A percentile compares a stretch with the other conserved stretches of the same genome.
phyloP scores from a whole-genome alignment of 75 land plant genomes.

The Sequoia sempervirens region DNA sequence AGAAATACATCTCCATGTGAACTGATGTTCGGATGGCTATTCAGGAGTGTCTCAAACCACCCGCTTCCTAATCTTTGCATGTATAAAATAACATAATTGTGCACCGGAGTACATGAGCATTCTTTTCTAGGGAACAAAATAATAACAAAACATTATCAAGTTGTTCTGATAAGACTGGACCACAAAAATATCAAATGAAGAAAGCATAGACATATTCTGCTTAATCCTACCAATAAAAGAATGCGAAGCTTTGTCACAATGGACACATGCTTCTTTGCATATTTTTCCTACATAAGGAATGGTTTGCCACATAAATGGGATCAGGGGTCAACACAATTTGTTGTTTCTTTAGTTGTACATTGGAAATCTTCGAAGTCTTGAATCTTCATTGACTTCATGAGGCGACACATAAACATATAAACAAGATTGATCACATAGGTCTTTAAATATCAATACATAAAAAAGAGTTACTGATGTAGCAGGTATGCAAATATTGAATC shows the following conservation, averaged over 20 bases:
- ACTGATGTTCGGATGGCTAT: conserved; percentile 79
- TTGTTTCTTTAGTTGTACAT: background rate
- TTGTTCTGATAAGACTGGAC: background rate
- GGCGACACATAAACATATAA: background rate
- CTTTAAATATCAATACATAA: background rate
- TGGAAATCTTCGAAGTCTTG: background rate
- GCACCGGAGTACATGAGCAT: conserved; percentile 74
- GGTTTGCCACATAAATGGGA: background rate
- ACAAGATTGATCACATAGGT: no score
- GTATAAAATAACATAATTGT: conserved; percentile 70
- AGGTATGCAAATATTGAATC: background rate
- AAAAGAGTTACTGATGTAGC: background rate
- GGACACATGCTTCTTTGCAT: conserved; percentile 3
- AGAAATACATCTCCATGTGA: conserved; percentile 89
- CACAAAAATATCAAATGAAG: background rate
- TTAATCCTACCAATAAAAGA: conserved; percentile 21
- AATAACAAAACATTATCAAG: background rate
- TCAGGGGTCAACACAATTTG: background rate
- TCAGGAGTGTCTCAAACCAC: conserved; percentile 90
- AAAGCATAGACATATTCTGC: conserved; percentile 26
- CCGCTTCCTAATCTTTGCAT: conserved; percentile 93
- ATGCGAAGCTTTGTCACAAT: conserved; percentile 17
- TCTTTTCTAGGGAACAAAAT: conserved; percentile 47
- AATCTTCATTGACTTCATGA: background rate
- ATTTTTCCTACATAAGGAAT: conserved; percentile 4